These are phyloP conservation scores for Angophora floribunda DNA, from an alignment of 345 rosid species.

Conservation along the genomic window DNA sequence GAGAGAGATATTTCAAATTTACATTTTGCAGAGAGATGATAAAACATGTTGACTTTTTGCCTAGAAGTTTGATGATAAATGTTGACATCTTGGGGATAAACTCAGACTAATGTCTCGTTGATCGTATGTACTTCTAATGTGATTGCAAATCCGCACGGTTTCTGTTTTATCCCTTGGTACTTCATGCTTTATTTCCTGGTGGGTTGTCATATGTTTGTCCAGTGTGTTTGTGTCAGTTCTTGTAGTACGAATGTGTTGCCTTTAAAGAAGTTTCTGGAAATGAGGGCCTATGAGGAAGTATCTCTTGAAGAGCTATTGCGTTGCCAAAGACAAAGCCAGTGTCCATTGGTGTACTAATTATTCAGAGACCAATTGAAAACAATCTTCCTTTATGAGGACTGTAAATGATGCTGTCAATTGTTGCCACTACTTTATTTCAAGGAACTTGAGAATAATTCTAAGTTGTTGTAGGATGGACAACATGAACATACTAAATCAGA, in stretches of 20 bases:
- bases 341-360: background rate
- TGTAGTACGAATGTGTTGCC: background rate
- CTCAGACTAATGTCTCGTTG: background rate
- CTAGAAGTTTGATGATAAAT: background rate
- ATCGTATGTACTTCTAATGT: background rate
- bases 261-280: background rate
- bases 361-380: background rate
- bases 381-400: background rate
- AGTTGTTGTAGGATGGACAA: background rate
- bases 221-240: background rate
- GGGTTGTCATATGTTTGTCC: background rate
- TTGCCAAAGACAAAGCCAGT: background rate
- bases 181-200: background rate
- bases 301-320: background rate
- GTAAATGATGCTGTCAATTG: background rate
- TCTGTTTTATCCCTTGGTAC: background rate
- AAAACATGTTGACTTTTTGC: background rate
- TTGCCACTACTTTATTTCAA: background rate
- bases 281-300: background rate
- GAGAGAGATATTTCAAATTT: background rate
- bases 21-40: background rate
- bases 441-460: background rate
- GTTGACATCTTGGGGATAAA: background rate
- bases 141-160: background rate
- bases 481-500: background rate